Base-by-base conservation (phyloP, 106 monocot genomes). In the Platanthera guangdongensis region DNA sequence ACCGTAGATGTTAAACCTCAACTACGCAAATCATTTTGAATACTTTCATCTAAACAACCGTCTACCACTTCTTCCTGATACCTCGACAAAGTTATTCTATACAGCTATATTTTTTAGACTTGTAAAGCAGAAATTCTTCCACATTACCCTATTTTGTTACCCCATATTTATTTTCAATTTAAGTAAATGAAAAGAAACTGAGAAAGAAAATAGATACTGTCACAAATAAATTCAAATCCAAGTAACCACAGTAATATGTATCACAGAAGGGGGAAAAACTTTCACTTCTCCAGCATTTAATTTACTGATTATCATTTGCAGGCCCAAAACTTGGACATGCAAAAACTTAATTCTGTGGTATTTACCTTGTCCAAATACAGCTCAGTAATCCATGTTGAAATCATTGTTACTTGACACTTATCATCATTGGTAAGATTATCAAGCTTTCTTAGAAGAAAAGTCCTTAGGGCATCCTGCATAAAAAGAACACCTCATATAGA, bases 301-400 rank as follows among this genome's bases (percentile, higher is more conserved):
- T 32, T 32, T 32, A 32, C 30, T 65, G 30, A 32, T 10, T 65
- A 65, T 30, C 65, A 65, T 9, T 65, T 32, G 32, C 65, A 65
- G 10, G 30, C 9, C 22, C 8, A 32, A 62, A 19, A 62, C 1
- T 22, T 62, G 21, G 22, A 7, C 62, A 62, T 7, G 62, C 22
- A 62, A 62, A 45, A 68, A 46, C 39, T 68, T 47, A 9, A 4
- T 47, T 70, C 12, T 7, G 47, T 3, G 47, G 70, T 2, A 70
- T 47, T 70, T 80, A 97, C 99, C 99, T 99, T 94, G 82, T 99
- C 99, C 85, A 99, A 85, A 80, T 99, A 99, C 10, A 99, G 85
- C 87, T 99, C 94, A 13, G 90, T 88, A 72, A 80, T 85, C 99
- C 99, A 99, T 53, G 94, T 99, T 9, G 99, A 92, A 53, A 99